Conservation (phyloP, 257 asterid species). For the Verbascum thapsus region DNA sequence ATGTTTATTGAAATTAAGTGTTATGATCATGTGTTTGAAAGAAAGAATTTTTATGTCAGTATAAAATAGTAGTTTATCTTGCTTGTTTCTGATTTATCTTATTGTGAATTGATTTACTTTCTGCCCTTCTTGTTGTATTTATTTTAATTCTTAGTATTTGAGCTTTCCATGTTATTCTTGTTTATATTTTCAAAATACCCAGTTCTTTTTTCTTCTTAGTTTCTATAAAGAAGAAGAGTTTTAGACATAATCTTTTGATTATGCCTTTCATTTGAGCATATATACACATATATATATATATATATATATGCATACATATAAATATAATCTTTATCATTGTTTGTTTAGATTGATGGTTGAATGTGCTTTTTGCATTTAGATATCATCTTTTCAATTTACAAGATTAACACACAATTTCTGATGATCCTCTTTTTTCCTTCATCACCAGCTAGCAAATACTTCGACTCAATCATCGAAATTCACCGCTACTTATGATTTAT, state of each 20-base stretch:
- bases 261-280: background rate
- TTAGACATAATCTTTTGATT: background rate
- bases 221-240: background rate
- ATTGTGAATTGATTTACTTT: conserved; percentile 6
- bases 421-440: conserved; percentile 10
- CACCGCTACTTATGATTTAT: conserved; percentile 31
- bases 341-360: conserved; percentile 19
- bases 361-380: conserved; percentile 11
- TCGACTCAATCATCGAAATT: background rate
- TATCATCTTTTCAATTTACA: conserved; percentile 1
- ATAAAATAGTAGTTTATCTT: background rate
- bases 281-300: too few species aligned
- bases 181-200: background rate
- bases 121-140: background rate
- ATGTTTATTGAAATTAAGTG: conserved; percentile 6
- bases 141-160: background rate
- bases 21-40: conserved; percentile 22
- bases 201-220: background rate
- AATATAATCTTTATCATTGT: conserved; percentile 9
- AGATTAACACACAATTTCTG: background rate
- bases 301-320: background rate
- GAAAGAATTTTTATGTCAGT: background rate
- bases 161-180: background rate
- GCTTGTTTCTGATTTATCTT: conserved; percentile 25
- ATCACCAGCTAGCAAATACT: conserved; percentile 6